Evolutionary conservation across 2,329 filamentous ascomycete genomes (phyloP), one percentile per base, ranked within the genome.

Genomic region (Aureobasidium sp.): DNA sequence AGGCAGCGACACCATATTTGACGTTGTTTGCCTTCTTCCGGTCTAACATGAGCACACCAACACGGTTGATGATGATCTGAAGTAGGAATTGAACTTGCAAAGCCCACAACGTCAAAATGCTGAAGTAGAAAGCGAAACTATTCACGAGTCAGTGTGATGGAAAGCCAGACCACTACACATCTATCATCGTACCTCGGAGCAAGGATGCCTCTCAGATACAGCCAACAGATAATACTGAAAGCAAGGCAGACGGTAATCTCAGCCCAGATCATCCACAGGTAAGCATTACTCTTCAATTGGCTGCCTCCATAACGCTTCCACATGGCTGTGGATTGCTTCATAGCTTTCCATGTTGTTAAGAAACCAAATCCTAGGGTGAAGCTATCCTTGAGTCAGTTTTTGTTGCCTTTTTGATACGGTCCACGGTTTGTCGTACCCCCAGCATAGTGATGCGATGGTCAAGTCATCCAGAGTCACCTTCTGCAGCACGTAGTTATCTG

Each of bases 201-300:
- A 46, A 61, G 29, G n/a, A 61, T 26, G n/a, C 59, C 59, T 61
- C 59, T 36, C 13, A 76, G 52, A 64, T 74, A 72, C 52, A 75
- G 32, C 62, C 65, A 76, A 64, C 71, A 71, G 43, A 79, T 72
- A 26, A 78, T 63, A 9, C 72, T 74, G 70, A 81, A 80, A 7
- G 71, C 65, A 13, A 78, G 69, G 12, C 75, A 79, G 4, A 77
- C 75, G 1, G 71, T 1, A 3, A 81, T 71, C 66, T 81, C 79
- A 20, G 74, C 57, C 79, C 79, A 81, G 60, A 81, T 75, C 75
- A 81, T 76, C 71, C 75, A 77, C 0, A 81, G 44, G 39, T 64
- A 64, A 2, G 63, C 59, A 34, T 51, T 64, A 24, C 47, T 71
- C 63, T 15, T 37, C 1, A 80, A 80, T 0, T 73, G 69, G 64